phyloP scores from a whole-genome alignment of 306 rosid species.

The Castanea sativa region DNA sequence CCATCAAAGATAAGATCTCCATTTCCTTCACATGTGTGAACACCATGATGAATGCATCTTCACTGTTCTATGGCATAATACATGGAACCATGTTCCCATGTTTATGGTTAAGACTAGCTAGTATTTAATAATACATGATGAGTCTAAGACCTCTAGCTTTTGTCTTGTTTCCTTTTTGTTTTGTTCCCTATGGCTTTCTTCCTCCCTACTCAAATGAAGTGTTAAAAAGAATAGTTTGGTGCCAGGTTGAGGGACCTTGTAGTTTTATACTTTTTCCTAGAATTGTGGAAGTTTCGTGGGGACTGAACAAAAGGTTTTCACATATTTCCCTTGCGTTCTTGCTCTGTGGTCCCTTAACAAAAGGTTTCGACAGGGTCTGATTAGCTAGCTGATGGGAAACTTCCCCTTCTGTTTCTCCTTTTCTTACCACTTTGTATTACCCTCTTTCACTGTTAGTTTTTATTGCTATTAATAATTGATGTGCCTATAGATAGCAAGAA shows the following conservation, averaged over 20 bases:
- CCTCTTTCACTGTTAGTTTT: neutral
- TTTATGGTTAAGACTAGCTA: neutral
- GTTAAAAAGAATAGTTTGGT: neutral
- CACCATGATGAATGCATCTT: neutral
- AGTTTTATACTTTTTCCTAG: neutral
- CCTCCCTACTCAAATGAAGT: neutral
- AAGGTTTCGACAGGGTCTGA: constrained; percentile 5
- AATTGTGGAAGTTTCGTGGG: constrained; percentile 25
- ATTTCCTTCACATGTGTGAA: neutral
- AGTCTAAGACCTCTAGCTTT: neutral
- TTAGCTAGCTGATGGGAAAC: neutral
- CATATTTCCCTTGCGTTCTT: neutral
- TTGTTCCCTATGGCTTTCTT: neutral
- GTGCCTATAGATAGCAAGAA: neutral
- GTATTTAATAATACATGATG: neutral
- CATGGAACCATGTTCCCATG: neutral
- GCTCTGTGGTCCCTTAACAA: neutral
- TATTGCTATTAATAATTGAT: neutral
- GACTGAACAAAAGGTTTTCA: neutral
- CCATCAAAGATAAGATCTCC: no score
- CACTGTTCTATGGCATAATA: no score
- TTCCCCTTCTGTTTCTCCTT: neutral
- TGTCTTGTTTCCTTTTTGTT: neutral
- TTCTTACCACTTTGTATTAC: neutral
- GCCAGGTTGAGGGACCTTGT: constrained; percentile 23